Evolutionary conservation across 1,284 basidiomycete species (phyloP), one percentile per base, ranked within the genome.

Genomic region (Austroboletus novae-zelandiae): DNA sequence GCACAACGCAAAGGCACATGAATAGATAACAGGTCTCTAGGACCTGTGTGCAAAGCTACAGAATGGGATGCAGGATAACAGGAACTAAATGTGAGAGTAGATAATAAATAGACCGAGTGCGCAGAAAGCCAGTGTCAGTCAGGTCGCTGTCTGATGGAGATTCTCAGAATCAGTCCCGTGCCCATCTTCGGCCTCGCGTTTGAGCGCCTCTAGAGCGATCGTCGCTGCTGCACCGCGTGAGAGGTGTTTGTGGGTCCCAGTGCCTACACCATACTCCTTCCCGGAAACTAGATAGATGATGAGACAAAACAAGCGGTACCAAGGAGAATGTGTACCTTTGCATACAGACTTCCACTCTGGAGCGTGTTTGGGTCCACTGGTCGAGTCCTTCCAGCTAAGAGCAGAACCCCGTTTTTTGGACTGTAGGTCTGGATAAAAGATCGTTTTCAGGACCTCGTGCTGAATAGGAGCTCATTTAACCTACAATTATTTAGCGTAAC

Each of bases 301-400:
- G 11, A 69, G 53, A 44, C 9, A 42, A 43, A 45, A 31, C 45
- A 40, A 48, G 35, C 34, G 45, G 36, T 51, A 52, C 20, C 8
- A 32, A 35, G 51, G 47, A 53, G 50, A 39, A 43, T 20, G 55
- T 68, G 61, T 59, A 84, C 84, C 75, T 72, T 80, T 85, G 64
- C 82, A 86, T 5, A 74, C 56, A 4, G 69, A 76, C 4, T 71
- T 81, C 84, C 84, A 87, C 36, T 66, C 61, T 4, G 75, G 78
- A 4, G 65, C 66, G 52, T 83, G 73, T n/a, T 69, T 68, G 0
- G 72, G 72, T 1, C 82, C 83, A 17, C 65, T 61, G 7, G 58
- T 62, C 0, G 68, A 70, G 40, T 84, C 80, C 27, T 69, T 58
- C 83, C 83, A 86, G 57, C 74, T 79, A 23, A 86, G 70, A 29